Base-by-base conservation (phyloP, 257 asterid genomes). In the Penstemon newberryi region DNA sequence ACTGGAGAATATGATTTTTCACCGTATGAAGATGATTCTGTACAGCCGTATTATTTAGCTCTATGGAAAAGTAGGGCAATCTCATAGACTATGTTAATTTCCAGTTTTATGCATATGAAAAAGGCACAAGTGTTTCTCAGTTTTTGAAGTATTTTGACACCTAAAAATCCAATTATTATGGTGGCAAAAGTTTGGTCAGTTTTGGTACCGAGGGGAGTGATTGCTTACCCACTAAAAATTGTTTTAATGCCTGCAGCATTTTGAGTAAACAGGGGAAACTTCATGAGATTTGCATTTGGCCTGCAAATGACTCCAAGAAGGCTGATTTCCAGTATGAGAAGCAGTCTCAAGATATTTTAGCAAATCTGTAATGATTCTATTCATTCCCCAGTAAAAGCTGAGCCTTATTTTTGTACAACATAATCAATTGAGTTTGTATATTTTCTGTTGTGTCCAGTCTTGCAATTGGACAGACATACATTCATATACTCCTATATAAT, bases 51-150 rank as follows among this genome's bases (percentile, higher is more conserved):
- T 66, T 90, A 90, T 75, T 69, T 84, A 62, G 95, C 89, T 19
- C 78, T 87, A 45, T 89, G 90, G 96, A 74, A 45, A 87, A 78
- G 53, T 82, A 80, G 4, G 69, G 92, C 13, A 80, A 85, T 64
- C 84, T 83, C 8, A 83, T 89, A 6, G 92, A 89, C 85, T 87
- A 80, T 39, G 86, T 87, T 10, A 83, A 89, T 68, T 89, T 89
- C 74, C 96, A 89, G 69, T 87, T 87, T 65, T 87, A 87, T 33
- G 95, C 92, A 38, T 87, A n/a, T n/a, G n/a, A n/a, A n/a, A n/a
- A n/a, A n/a, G n/a, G n/a, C n/a, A n/a, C n/a, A n/a, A n/a, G n/a
- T n/a, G n/a, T n/a, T n/a, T n/a, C n/a, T n/a, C n/a, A n/a, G n/a
- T n/a, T n/a, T n/a, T n/a, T n/a, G n/a, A 55, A 79, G 62, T 82